A percentile compares a stretch with the other conserved stretches of the same genome.
These are phyloP conservation scores for Phytophthora vignae DNA, from an alignment of 352 stramenopile species.

Conservation along the genomic window DNA sequence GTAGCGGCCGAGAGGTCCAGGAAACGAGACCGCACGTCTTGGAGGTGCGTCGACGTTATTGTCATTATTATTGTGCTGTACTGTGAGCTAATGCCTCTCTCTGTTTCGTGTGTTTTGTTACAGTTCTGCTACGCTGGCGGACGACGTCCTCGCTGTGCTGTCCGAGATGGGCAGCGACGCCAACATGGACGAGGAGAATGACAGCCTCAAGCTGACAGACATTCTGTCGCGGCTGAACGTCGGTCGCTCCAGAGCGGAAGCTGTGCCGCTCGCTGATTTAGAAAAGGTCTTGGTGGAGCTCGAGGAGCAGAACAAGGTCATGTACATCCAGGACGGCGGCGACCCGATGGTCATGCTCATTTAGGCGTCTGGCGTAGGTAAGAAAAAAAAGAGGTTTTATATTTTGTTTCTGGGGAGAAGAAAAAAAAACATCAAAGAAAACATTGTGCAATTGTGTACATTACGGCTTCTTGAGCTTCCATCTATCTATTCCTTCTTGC, in stretches of 20 bases:
- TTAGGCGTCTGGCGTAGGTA: slow-evolving; percentile 45
- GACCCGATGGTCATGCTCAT: slow-evolving; percentile 89
- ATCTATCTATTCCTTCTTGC: slow-evolving; percentile 15
- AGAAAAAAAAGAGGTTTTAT: slow-evolving; percentile 41
- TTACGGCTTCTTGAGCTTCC: background rate
- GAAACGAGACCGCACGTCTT: slow-evolving; percentile 72
- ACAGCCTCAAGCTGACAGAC: slow-evolving; percentile 64
- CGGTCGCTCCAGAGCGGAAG: slow-evolving; percentile 33
- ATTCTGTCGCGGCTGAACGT: slow-evolving; percentile 70
- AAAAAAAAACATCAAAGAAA: slow-evolving; percentile 29
- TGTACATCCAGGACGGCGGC: slow-evolving; percentile 87
- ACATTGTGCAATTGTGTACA: slow-evolving; percentile 33
- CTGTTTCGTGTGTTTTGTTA: slow-evolving; percentile 15
- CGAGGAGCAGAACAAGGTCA: slow-evolving; percentile 91
- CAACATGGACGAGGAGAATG: slow-evolving; percentile 72
- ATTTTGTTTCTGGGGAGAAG: slow-evolving; percentile 40
- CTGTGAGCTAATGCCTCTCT: background rate
- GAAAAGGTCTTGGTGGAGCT: slow-evolving; percentile 76
- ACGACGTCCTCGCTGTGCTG: slow-evolving; percentile 69
- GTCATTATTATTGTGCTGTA: background rate
- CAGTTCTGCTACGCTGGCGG: slow-evolving; percentile 67
- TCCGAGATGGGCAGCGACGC: slow-evolving; percentile 61
- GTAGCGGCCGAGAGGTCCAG: slow-evolving; percentile 38
- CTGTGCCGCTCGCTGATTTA: slow-evolving; percentile 61
- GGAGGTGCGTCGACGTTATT: slow-evolving; percentile 58